These are phyloP conservation scores for Mollisia scopiformis DNA, from an alignment of 2,329 filamentous ascomycete species.

Conservation along the genomic window DNA sequence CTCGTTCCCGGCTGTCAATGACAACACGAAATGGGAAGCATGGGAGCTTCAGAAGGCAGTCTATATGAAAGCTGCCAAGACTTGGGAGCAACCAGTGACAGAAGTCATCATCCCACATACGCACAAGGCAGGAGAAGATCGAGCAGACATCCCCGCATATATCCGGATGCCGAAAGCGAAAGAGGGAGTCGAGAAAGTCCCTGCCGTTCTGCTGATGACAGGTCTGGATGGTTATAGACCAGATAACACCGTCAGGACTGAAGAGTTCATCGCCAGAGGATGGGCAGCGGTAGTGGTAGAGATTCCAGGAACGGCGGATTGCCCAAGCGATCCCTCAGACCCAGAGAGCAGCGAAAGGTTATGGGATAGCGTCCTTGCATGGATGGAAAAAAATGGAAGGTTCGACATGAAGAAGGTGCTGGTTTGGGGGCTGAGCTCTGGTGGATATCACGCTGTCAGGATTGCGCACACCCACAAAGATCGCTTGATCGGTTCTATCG, in stretches of 20 bases:
- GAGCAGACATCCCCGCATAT: constrained; percentile 63
- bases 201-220: constrained; percentile 59
- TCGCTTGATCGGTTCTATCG: constrained; percentile 57
- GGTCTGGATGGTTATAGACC: constrained; percentile 66
- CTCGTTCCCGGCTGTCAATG: constrained; percentile 41
- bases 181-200: constrained; percentile 39
- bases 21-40: constrained; percentile 58
- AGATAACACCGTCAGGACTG: constrained; percentile 61
- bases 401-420: constrained; percentile 61
- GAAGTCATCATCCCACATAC: constrained; percentile 67
- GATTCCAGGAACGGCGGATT: constrained; percentile 70
- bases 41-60: constrained; percentile 68
- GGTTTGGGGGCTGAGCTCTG: constrained; percentile 67
- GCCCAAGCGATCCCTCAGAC: constrained; percentile 64
- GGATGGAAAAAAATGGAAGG: constrained; percentile 52
- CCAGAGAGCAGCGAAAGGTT: constrained; percentile 61
- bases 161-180: constrained; percentile 59
- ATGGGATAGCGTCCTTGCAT: constrained; percentile 64
- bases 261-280: constrained; percentile 64
- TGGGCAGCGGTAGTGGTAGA: constrained; percentile 67
- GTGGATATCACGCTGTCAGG: constrained; percentile 70
- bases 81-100: constrained; percentile 59
- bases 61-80: constrained; percentile 58
- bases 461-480: constrained; percentile 68
- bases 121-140: constrained; percentile 49